Conservation (phyloP, 352 stramenopile genomes). For the Sclerospora graminicola region DNA sequence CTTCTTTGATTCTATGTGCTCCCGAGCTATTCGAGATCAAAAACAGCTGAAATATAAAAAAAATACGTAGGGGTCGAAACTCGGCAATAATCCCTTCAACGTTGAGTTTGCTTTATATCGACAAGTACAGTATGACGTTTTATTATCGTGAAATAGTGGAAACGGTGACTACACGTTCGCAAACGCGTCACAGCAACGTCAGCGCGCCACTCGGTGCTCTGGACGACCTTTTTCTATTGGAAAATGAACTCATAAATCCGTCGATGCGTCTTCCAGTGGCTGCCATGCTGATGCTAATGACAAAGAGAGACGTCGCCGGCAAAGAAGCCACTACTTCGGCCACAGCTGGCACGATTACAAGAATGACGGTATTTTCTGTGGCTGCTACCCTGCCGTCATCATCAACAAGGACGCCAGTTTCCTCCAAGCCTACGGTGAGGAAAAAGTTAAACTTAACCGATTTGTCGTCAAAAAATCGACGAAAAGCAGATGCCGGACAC, state of each 20-base stretch:
- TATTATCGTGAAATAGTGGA: conserved; percentile 47
- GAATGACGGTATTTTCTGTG: conserved; percentile 9
- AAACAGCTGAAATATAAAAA: too few relatives aligned
- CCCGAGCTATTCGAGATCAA: too few relatives aligned
- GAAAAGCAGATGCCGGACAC: conserved; percentile 65
- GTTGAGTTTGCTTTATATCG: too few relatives aligned
- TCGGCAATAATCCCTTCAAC: too few relatives aligned
- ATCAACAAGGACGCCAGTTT: conserved; percentile 16
- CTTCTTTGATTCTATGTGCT: too few relatives aligned
- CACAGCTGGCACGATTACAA: conserved; percentile 27
- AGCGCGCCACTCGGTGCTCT: conserved; percentile 8
- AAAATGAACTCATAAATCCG: conserved; percentile 54
- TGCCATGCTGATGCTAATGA: conserved; percentile 20
- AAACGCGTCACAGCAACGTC: conserved; percentile 10
- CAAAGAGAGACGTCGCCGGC: conserved; percentile 18
- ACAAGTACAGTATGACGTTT: too few relatives aligned
- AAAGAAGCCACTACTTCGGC: conserved; percentile 37
- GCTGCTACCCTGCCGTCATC: conserved; percentile 10
- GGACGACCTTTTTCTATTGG: conserved; percentile 56
- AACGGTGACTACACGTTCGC: conserved; percentile 11
- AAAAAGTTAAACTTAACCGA: conserved; percentile 59
- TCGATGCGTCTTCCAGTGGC: conserved; percentile 38
- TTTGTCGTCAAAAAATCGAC: conserved; percentile 70
- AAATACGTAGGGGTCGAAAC: too few relatives aligned
- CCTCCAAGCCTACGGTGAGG: conserved; percentile 22